A percentile compares a stretch with the other conserved stretches of the same genome.
Conservation (phyloP, 148 eudicot species). For the Heliamphora exappendiculata region DNA sequence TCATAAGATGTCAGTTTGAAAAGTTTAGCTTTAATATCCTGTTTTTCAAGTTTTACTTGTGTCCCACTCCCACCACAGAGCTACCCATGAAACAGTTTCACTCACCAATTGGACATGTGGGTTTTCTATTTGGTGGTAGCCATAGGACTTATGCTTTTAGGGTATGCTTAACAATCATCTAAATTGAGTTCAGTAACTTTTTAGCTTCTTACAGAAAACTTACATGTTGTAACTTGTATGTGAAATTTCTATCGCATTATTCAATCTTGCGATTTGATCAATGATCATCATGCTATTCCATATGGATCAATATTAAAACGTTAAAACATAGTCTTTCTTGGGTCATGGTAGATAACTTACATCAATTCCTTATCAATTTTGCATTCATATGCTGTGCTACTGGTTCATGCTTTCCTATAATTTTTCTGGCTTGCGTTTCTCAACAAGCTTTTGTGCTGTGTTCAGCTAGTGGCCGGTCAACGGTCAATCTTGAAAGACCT, state of each 20-base stretch:
- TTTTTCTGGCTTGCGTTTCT: not conserved
- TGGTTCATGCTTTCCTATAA: not conserved
- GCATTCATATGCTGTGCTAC: not conserved
- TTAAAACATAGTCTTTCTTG: not conserved
- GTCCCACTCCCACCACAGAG: no score
- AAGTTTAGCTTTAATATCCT: not conserved
- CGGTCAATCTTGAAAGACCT: conserved; percentile 47
- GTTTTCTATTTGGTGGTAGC: not conserved
- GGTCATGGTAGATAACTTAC: not conserved
- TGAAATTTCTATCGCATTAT: not conserved
- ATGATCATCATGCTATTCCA: not conserved
- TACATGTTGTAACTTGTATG: not conserved
- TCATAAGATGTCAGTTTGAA: not conserved
- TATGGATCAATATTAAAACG: not conserved
- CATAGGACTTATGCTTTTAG: not conserved
- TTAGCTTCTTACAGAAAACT: not conserved
- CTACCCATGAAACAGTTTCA: no score
- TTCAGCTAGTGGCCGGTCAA: conserved; percentile 45
- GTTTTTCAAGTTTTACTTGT: no score
- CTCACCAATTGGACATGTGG: not conserved
- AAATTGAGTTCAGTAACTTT: not conserved
- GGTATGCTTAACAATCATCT: not conserved
- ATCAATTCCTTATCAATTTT: not conserved
- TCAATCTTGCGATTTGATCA: not conserved
- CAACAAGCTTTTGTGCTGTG: conserved; percentile 11